Evolutionary conservation across 306 rosid genomes (phyloP), one percentile per base, ranked within the genome.

Genomic region (Prunus armeniaca): DNA sequence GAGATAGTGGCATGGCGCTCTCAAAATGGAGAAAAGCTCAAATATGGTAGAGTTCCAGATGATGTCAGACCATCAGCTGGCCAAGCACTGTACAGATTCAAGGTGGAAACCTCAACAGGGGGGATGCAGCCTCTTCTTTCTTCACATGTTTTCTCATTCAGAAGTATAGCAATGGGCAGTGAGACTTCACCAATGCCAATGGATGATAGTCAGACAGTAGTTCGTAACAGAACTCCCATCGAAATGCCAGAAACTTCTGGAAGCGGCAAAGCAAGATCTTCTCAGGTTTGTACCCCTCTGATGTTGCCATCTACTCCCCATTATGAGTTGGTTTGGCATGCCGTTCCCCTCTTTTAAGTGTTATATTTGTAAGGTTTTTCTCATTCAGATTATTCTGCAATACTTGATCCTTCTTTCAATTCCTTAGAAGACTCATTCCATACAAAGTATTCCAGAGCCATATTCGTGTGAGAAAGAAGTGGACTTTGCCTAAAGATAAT

Each of bases 1-100:
- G 98, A 94, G 88, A 86, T 94, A 85, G 98, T 94, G 72, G 98
- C 98, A 67, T 94, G 98, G 98, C 94, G 96, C 30, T 86, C 90
- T 72, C 92, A 92, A 83, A 91, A 82, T 52, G 98, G 98, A 77
- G 96, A 94, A 77, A 94, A 94, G 86, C 85, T 94, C 56, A 92
- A 89, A 76, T 94, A 94, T 76, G 98, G 98, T 45, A 89, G 84
- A 72, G 91, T 94, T 64, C 87, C 87, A 20, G 96, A 90, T 85
- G 91, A 94, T 82, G 96, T 92, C 62, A 89, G 96, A 64, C 93
- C 98, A 56, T 78, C 91, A 67, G 91, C 97, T 22, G 98, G 97
- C 82, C 98, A 94, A 88, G 93, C 96, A 74, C 80, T 94, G 68
- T 92, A 94, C 85, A 92, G 87, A 86, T 85, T 94, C 81, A 89